These are phyloP conservation scores for Saccharum officinarum DNA, from an alignment of 176 grass and related monocot genomes.

Conservation along the genomic window DNA sequence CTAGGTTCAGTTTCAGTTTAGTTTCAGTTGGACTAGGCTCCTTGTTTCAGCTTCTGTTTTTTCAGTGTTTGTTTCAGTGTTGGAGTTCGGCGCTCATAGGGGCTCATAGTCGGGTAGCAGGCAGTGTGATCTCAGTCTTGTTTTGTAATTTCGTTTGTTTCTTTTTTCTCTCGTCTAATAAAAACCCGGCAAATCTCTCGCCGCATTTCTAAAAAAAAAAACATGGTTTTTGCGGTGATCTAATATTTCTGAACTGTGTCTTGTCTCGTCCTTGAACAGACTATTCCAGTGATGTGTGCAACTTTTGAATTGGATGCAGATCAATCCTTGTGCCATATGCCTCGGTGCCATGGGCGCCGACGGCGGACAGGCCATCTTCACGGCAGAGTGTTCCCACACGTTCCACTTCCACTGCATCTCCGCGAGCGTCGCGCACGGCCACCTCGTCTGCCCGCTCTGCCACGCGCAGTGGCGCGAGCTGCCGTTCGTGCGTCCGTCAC, in stretches of 20 bases:
- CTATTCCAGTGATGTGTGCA: neutral
- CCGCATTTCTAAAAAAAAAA: too few species aligned
- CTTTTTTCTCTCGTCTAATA: too few species aligned
- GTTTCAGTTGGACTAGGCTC: too few species aligned
- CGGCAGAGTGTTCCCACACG: constrained; percentile 68
- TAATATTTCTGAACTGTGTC: too few species aligned
- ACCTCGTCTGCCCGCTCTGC: constrained; percentile 74
- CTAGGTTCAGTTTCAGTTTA: too few species aligned
- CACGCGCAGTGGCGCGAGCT: constrained; percentile 51
- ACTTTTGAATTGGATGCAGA: neutral
- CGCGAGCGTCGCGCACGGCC: constrained; percentile 48
- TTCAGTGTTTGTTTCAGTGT: too few species aligned
- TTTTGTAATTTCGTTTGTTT: too few species aligned
- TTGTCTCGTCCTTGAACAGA: neutral
- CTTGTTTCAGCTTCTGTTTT: too few species aligned
- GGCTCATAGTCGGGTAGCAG: too few species aligned
- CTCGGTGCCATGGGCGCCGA: constrained; percentile 39
- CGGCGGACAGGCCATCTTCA: constrained; percentile 54
- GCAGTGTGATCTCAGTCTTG: too few species aligned
- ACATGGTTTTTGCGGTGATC: neutral
- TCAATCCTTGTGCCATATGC: constrained; percentile 67
- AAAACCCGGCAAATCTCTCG: too few species aligned
- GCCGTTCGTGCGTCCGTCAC: constrained; percentile 19
- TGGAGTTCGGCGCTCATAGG: too few species aligned
- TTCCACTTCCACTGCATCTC: constrained; percentile 81